phyloP scores from a whole-genome alignment of 192 early-diverging fungal species.

The Linnemannia zychae region DNA sequence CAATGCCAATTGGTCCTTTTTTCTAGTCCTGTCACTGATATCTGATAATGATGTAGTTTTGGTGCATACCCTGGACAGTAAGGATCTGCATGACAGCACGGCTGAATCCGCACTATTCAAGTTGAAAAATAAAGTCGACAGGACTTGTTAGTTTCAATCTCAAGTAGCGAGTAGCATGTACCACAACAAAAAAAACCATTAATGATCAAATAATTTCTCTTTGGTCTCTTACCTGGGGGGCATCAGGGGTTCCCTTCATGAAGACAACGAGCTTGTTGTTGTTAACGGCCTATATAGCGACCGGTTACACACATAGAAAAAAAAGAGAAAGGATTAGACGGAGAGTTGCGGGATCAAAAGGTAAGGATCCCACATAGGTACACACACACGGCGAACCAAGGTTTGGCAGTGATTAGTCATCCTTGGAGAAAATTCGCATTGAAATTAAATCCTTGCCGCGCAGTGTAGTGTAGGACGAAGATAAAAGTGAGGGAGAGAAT shows the following conservation, averaged over 20 bases:
- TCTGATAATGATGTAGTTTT: not conserved
- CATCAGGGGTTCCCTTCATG: conserved; percentile 97
- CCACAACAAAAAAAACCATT: no score
- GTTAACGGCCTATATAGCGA: conserved; percentile 64
- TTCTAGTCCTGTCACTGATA: not conserved
- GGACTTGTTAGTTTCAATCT: not conserved
- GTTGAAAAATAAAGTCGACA: not conserved
- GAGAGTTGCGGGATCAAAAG: not conserved
- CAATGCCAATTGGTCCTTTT: not conserved
- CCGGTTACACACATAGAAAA: not conserved
- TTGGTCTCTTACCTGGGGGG: conserved; percentile 78
- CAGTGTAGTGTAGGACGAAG: no score
- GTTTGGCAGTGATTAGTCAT: not conserved
- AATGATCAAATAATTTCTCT: no score
- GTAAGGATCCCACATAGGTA: not conserved
- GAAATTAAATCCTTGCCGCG: not conserved
- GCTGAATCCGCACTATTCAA: conserved; percentile 89
- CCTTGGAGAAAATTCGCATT: not conserved
- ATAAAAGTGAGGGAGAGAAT: not conserved
- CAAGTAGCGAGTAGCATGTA: no score
- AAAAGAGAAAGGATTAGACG: not conserved
- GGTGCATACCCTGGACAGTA: conserved; percentile 73
- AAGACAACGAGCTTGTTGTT: conserved; percentile 87
- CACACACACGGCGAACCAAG: not conserved
- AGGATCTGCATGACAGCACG: conserved; percentile 94